phyloP scores from a whole-genome alignment of 305 asterid genomes.

The Ilex paraguariensis region DNA sequence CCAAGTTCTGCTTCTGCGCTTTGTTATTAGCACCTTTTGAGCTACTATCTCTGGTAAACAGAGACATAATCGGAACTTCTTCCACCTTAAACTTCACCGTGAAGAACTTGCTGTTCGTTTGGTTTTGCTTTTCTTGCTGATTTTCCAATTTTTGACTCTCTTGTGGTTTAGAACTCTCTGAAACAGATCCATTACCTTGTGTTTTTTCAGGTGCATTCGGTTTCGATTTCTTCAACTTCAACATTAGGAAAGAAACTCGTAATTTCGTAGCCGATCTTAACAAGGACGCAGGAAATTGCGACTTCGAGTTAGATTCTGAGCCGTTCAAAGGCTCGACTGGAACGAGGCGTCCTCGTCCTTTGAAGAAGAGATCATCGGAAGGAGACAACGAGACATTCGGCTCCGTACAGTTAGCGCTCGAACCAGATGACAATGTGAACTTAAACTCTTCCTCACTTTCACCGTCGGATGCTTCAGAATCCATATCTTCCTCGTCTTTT shows the following conservation, averaged over 20 bases:
- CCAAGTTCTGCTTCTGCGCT: slow-evolving; percentile 5
- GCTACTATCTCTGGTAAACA: slow-evolving; percentile 51
- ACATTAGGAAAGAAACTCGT: slow-evolving; percentile 60
- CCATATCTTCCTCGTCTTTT: background rate
- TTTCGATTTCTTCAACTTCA: slow-evolving; percentile 69
- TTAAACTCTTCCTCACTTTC: slow-evolving; percentile 28
- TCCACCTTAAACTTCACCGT: slow-evolving; percentile 60
- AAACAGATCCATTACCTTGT: slow-evolving; percentile 1
- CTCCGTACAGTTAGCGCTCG: slow-evolving; percentile 25
- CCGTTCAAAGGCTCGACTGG: slow-evolving; percentile 47
- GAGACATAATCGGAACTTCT: slow-evolving; percentile 45
- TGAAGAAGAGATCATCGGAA: slow-evolving; percentile 48
- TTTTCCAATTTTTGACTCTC: slow-evolving; percentile 2
- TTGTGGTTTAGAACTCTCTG: slow-evolving; percentile 1
- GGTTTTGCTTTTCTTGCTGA: slow-evolving; percentile 15
- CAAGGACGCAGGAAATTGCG: slow-evolving; percentile 44
- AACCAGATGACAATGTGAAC: slow-evolving; percentile 22
- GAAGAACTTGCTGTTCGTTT: slow-evolving; percentile 33
- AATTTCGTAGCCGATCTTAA: slow-evolving; percentile 72
- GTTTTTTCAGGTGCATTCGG: slow-evolving; percentile 20
- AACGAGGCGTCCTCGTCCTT: slow-evolving; percentile 31
- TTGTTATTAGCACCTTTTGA: slow-evolving; percentile 26
- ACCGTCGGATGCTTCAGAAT: slow-evolving; percentile 10
- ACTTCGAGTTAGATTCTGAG: slow-evolving; percentile 46
- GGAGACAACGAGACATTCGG: slow-evolving; percentile 37